Evolutionary conservation across 2,329 filamentous ascomycete species (phyloP), one percentile per base, ranked within the genome.

Genomic region (Lojkania enalia): DNA sequence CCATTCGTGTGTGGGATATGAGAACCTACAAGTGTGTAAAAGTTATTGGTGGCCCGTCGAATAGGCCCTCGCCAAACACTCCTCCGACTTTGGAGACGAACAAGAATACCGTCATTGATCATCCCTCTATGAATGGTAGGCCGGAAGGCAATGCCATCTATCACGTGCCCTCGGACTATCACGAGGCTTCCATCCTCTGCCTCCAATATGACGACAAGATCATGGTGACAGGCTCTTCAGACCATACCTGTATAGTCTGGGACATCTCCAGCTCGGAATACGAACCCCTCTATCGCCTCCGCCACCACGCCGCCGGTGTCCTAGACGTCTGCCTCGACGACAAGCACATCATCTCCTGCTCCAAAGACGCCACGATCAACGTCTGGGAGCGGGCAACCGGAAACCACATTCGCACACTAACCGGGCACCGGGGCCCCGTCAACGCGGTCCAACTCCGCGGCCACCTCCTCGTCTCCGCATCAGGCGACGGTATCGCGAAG

Each of bases 371-470:
- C 30, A 91, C 82, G 51, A 95, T 99, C 64, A 95, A 91, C 64
- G 85, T 99, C 18, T 97, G 92, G 92, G 88, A 96, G 63, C 88
- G 94, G 35, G 74, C 81, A 43, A 94, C 88, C 0, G 88, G 90
- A 25, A 74, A 75, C 7, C 77, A 95, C 35, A 71, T 95, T 36
- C 88, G 88, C 61, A 87, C 88, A 60, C 80, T 99, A 37, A 81
- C 82, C 25, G 94, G 92, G 5, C 94, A 99, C 70, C 79, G 83
- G 2, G 94, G 94, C 0, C 94, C 94, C 1, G 94, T 99, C 56
- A 99, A 99, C 64, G 91, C 94, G 1, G 90, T 99, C 4, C 92
- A 97, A 73, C 83, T 99, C 69, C 87, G 92, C 42, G 92, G 90
- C 48, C 92, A 96, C 71, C 86, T 90, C 5, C 85, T 97, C 37